Conservation (phyloP, 1,284 basidiomycete genomes). For the Ceratobasidium sp. region DNA sequence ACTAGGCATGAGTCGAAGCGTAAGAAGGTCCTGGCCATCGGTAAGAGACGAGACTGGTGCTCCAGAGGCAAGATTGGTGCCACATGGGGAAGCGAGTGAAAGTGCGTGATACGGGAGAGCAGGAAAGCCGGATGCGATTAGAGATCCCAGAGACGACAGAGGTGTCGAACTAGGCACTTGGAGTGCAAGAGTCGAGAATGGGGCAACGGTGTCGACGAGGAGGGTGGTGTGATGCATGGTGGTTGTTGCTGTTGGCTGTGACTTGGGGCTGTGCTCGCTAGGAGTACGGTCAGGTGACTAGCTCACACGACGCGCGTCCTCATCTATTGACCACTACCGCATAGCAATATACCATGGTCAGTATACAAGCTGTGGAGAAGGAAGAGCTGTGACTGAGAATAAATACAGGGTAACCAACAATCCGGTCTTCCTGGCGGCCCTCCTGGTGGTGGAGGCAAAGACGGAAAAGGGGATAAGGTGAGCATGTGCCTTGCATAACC, state of each 20-base stretch:
- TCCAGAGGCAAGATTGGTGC: constrained; percentile 56
- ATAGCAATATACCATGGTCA: constrained; percentile 15
- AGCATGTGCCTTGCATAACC: constrained; percentile 21
- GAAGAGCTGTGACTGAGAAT: neutral
- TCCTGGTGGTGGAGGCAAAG: constrained; percentile 56
- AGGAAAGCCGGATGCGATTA: constrained; percentile 1
- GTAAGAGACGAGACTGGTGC: constrained; percentile 65
- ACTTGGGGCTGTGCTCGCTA: neutral
- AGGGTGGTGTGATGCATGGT: constrained; percentile 53
- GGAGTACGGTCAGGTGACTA: neutral
- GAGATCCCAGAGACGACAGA: constrained; percentile 56
- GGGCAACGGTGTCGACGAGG: constrained; percentile 75
- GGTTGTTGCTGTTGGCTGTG: constrained; percentile 4
- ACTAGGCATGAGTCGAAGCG: constrained; percentile 70
- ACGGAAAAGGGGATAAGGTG: constrained; percentile 64
- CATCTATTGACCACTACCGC: constrained; percentile 9
- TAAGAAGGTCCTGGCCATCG: constrained; percentile 56
- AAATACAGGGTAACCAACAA: constrained; percentile 74
- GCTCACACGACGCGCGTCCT: constrained; percentile 28
- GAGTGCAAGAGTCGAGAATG: constrained; percentile 75
- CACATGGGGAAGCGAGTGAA: constrained; percentile 24
- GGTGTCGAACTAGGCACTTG: constrained; percentile 61
- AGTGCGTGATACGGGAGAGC: constrained; percentile 20
- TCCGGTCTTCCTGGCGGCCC: constrained; percentile 66
- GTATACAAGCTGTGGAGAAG: neutral